Conservation (phyloP, 495 filamentous ascomycete genomes). For the Penicillium macrosclerotiorum region DNA sequence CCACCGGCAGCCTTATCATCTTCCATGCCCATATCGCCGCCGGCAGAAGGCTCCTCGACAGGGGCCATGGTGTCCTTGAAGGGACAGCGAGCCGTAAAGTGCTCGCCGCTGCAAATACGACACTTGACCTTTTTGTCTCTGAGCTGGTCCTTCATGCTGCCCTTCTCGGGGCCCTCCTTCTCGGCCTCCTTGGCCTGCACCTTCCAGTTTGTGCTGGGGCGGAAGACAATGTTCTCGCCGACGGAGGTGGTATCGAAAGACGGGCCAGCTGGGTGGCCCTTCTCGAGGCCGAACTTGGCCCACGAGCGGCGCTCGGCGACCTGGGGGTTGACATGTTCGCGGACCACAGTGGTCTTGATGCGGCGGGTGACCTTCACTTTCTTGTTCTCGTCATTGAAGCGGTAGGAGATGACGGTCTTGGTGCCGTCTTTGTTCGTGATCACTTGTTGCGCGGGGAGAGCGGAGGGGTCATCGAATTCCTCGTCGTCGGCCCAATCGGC, state of each 20-base stretch:
- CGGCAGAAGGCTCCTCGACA: constrained; percentile 62
- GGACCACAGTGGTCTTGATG: constrained; percentile 83
- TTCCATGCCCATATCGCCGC: constrained; percentile 48
- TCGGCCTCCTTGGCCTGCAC: constrained; percentile 78
- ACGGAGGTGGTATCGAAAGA: constrained; percentile 84
- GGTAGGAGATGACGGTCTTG: constrained; percentile 89
- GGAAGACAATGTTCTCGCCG: constrained; percentile 96
- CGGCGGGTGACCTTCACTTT: constrained; percentile 94
- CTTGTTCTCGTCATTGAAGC: constrained; percentile 87
- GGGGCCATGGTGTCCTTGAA: constrained; percentile 82
- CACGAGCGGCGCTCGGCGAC: constrained; percentile 90
- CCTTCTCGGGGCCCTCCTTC: constrained; percentile 69
- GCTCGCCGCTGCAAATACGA: constrained; percentile 96
- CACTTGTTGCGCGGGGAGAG: constrained; percentile 80
- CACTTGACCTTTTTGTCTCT: constrained; percentile 99
- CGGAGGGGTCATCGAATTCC: constrained; percentile 76
- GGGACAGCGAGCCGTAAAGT: constrained; percentile 94
- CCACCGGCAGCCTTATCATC: constrained; percentile 55
- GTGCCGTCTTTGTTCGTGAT: constrained; percentile 96
- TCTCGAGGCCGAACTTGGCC: constrained; percentile 89
- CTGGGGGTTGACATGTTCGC: constrained; percentile 92
- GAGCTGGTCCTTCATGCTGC: constrained; percentile 80
- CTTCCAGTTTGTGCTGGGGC: constrained; percentile 86
- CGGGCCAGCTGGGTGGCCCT: constrained; percentile 63
- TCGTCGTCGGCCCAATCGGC: constrained; percentile 98